Base-by-base conservation (phyloP, 1,139 yeast genomes). In the Williopsis jadinii region DNA sequence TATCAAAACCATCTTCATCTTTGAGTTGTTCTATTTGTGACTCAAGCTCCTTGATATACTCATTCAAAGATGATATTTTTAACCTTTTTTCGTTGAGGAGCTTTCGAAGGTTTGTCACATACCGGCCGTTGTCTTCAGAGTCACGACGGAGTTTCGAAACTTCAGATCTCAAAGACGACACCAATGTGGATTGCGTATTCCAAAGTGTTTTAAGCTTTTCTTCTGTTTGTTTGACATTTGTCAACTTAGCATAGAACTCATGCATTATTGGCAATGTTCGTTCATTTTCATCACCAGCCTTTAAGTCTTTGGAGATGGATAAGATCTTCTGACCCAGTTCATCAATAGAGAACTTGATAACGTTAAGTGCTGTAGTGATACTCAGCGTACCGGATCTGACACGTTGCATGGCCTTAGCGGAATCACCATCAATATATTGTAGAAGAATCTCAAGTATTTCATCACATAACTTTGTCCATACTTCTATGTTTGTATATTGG, bases 31-130 rank as follows among this genome's bases (percentile, higher is more conserved):
- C 41, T 9, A 56, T 39, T 13, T 46, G 44, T 2, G 48, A 26
- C 19, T 52, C 51, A 30, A 54, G 35, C 13, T 44, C 49, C n/a
- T 44, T 11, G 3, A 54, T 44, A 28, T 44, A 68, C 41, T 66
- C 67, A 38, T 63, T 66, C 14, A 68, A 54, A 3, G 66, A 67
- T 34, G 64, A 66, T 3, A 64, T 55, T 41, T 60, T 59, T 2
- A 41, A 30, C 37, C 51, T 46, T 42, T 49, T 50, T n/a, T 51
- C 54, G 11, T 36, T 34, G n/a, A 54, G 31, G 28, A 43, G 32
- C 32, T 42, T 43, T 37, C 43, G 48, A 38, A 47, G 30, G 29
- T 45, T 45, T n/a, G 41, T 33, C 10, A 38, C 32, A 12, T 39
- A 30, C 9, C 36, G 38, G 2, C 41, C 10, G 30, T 41, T 46